Evolutionary conservation across 768 basidiomycete genomes (phyloP), one percentile per base, ranked within the genome.

Genomic region (Tubosaeta sp.): DNA sequence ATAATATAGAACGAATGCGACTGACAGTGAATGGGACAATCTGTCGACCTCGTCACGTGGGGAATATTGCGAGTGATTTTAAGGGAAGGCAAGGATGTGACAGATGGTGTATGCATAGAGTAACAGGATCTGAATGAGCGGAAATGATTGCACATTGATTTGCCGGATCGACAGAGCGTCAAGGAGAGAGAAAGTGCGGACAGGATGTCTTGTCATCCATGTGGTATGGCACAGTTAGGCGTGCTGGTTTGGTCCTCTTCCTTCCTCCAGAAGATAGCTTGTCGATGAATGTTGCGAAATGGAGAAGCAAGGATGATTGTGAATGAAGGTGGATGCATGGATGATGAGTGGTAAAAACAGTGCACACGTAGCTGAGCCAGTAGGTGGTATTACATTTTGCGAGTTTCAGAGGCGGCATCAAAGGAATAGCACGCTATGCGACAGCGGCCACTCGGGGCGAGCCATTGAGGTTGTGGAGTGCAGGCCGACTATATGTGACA

Each of bases 311-410:
- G 57, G 67, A 73, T 76, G 72, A 76, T 80, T 86, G 85, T 80
- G 75, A 82, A 78, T 72, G 66, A 65, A 59, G 52, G 80, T 79
- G 78, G 74, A 79, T 78, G 74, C 73, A 80, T 83, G 84, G 76
- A 75, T 79, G 79, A 77, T 75, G 79, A 74, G 61, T 81, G 81
- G 76, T 80, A 75, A 74, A 76, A 76, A 79, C 72, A 79, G 74
- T 80, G 83, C 78, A 79, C 75, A 75, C 71, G 71, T 76, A 78
- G 79, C 80, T 71, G 74, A 60, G 70, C 70, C 81, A 83, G 78
- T 81, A 71, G 67, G 80, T 85, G 68, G 68, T 79, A 65, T 64
- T 90, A 90, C 88, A 90, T 88, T 88, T 90, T 88, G 82, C 72
- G 72, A 71, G 70, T 74, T 71, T 71, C 66, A 71, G 73, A 74